Percentiles rank a stretch among this genome's conserved stretches.
These are phyloP conservation scores for Solanum lycopersicoides DNA, from an alignment of 257 asterid species.

Conservation along the genomic window DNA sequence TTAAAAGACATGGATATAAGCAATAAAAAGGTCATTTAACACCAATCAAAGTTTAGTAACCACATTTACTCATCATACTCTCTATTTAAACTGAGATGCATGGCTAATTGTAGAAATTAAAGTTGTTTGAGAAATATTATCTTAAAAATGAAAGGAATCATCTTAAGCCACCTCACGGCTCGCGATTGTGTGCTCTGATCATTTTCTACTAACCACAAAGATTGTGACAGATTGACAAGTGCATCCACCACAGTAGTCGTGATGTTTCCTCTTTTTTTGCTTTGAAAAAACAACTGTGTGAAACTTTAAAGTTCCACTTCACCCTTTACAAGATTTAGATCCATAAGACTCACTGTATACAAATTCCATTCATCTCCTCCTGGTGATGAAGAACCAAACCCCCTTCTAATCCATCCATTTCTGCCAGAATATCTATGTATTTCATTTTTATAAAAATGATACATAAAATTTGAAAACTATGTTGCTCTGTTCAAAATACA, in stretches of 20 bases:
- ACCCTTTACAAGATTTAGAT: not conserved
- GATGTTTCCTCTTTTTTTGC: not conserved
- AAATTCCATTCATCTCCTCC: not conserved
- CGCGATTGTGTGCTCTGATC: not conserved
- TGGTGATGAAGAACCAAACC: not conserved
- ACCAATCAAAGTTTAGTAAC: not conserved
- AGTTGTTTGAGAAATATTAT: not conserved
- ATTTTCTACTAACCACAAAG: not conserved
- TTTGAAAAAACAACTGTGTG: not conserved
- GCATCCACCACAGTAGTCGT: not conserved
- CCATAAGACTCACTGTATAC: not conserved
- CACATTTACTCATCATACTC: not conserved
- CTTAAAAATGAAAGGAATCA: not conserved
- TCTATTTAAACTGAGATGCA: not conserved
- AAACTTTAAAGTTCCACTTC: not conserved
- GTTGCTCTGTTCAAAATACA: not conserved
- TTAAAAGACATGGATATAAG: not conserved
- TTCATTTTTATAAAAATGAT: not conserved
- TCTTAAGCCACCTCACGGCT: not conserved
- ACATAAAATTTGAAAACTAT: not conserved
- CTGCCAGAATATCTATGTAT: not conserved
- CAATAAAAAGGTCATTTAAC: not conserved
- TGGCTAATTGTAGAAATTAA: not conserved
- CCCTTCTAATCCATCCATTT: not conserved
- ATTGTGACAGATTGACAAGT: not conserved